These are phyloP conservation scores for Phytophthora chlamydospora DNA, from an alignment of 352 stramenopile species.

Conservation along the genomic window DNA sequence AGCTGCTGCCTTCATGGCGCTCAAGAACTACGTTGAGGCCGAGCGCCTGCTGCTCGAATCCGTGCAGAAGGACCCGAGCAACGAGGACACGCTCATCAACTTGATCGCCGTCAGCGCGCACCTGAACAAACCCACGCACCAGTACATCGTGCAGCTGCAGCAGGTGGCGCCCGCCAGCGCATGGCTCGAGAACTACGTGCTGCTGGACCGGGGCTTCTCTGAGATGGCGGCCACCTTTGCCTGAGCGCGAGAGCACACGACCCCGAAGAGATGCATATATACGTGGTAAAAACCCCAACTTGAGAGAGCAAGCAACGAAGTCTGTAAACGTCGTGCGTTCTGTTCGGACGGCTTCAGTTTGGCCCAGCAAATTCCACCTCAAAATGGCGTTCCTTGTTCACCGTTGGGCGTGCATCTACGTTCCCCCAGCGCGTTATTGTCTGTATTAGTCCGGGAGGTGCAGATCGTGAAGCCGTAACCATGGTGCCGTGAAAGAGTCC, in stretches of 20 bases:
- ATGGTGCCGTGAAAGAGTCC: background rate
- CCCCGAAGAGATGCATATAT: slow-evolving; percentile 21
- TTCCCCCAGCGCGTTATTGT: slow-evolving; percentile 25
- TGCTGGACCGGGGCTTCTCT: slow-evolving; percentile 72
- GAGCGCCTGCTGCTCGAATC: slow-evolving; percentile 91
- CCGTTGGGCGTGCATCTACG: slow-evolving; percentile 2
- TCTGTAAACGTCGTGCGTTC: slow-evolving; percentile 16
- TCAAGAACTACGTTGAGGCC: slow-evolving; percentile 91
- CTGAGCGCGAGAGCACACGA: slow-evolving; percentile 19
- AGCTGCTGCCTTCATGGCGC: slow-evolving; percentile 91
- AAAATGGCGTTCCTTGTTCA: slow-evolving; percentile 23
- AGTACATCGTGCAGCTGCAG: slow-evolving; percentile 85
- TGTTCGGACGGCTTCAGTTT: slow-evolving; percentile 18
- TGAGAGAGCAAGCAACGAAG: slow-evolving; percentile 23
- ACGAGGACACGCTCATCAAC: slow-evolving; percentile 95
- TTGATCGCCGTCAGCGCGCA: slow-evolving; percentile 92
- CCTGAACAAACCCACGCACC: slow-evolving; percentile 83
- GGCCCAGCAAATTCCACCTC: slow-evolving; percentile 24
- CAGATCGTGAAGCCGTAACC: background rate
- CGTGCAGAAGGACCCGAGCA: slow-evolving; percentile 79
- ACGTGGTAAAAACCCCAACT: slow-evolving; percentile 17
- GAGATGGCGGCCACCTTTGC: slow-evolving; percentile 73
- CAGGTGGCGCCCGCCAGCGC: slow-evolving; percentile 72
- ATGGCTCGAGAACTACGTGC: slow-evolving; percentile 75
- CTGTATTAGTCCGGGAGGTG: slow-evolving; percentile 16